Evolutionary conservation across 345 rosid species (phyloP), one percentile per base, ranked within the genome.

Genomic region (Gossypium mustelinum): DNA sequence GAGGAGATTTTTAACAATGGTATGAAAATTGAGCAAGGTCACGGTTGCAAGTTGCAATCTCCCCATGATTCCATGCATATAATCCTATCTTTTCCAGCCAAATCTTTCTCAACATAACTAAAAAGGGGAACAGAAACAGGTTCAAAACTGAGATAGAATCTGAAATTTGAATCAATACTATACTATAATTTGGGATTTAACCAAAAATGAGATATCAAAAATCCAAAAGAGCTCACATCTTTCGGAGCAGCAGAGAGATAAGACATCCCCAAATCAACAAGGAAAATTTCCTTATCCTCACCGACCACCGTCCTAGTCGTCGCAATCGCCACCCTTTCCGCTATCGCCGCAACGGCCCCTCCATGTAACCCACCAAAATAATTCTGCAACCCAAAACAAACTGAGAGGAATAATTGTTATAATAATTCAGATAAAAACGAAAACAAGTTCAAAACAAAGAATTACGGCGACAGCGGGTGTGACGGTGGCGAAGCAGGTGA

Each of bases 311-410:
- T 61, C 77, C 84, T 88, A 45, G 85, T 93, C 18, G 92, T 86
- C 65, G 88, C 97, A 67, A 83, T 74, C 3, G 93, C 75, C 63
- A 89, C 76, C 77, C 93, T 87, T 82, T 93, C 93, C 2, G 90
- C 84, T 25, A 91, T 58, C 13, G 97, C 88, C 34, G 88, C 94
- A 2, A 88, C 85, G 1, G 89, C 83, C 63, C 93, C 98, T 64
- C 98, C 98, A 70, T 89, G 94, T 56, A 88, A 54, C 55, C 89
- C 89, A 50, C 78, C 83, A 58, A 16, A 92, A 60, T 6, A 52
- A 73, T 90, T 90, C 93, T 92, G 76, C 75, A 75, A 61, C 14
- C 2, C 8, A 14, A 25, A 65, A 22, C 3, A 59, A 59, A 24
- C 25, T 1, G 11, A 51, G 4, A 17, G 27, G 24, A 3, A 27